Base-by-base conservation (phyloP, 495 filamentous ascomycete species). In the Penicillium samsonianum region DNA sequence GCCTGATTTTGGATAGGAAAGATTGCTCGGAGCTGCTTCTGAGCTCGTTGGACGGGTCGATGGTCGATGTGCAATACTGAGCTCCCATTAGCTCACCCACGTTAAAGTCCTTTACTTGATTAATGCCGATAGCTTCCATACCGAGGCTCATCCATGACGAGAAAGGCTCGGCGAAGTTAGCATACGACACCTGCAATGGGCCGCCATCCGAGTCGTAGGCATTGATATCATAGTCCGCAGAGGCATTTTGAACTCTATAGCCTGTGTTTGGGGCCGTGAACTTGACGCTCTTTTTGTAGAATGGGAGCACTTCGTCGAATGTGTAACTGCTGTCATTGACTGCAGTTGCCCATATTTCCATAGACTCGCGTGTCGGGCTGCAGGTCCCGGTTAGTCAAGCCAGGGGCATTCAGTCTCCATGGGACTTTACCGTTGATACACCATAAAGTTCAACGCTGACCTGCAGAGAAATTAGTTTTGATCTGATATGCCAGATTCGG, bases 241-340 rank as follows among this genome's bases (percentile, higher is more conserved):
- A 79, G 0, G 77, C 74, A 60, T 82, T 85, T 17, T 60, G 30
- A 3, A 61, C 59, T 22, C 75, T 70, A 2, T 37, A 30, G 0
- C 55, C 50, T 4, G n/a, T 55, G 30, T 82, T 68, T 0, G 84
- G 85, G 0, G 78, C 68, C 0, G 82, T 84, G 63, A 85, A 84
- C 1, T 73, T 57, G 0, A 75, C 51, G 45, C 75, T 80, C 43
- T 79, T 80, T 57, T 85, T 67, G 55, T 80, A 88, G 57, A 76
- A 84, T 0, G 82, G 81, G 0, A 84, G 68, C 0, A 83, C 53
- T 7, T 78, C 71, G 9, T 82, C 73, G 30, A 73, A 88, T 4
- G 67, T 69, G 58, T 82, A 90, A 50, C 70, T 78, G 2, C 74
- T 46, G 59, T 88, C 85, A 38, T 78, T 76, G 6, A 87, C 82